These are phyloP conservation scores for Orbilia javanica DNA, from an alignment of 2,329 filamentous ascomycete species.

Conservation along the genomic window DNA sequence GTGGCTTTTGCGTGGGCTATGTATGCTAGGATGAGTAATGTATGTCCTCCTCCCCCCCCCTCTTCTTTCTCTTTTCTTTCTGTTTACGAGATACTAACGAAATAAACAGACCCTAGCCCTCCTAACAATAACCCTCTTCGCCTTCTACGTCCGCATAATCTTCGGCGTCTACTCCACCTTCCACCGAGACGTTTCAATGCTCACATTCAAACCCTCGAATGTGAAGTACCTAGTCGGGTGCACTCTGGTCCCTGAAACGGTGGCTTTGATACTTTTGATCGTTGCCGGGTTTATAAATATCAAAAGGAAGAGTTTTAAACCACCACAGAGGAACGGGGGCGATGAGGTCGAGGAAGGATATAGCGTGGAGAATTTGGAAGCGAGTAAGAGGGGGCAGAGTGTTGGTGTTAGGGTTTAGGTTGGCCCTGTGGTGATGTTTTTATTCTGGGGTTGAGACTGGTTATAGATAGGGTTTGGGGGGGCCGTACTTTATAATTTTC, in stretches of 20 bases:
- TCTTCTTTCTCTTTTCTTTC: background rate
- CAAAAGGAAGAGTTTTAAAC: constrained; percentile 4
- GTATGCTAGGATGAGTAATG: constrained; percentile 4
- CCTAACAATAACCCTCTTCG: constrained; percentile 9
- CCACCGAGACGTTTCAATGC: constrained; percentile 40
- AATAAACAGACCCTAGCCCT: constrained; percentile 26
- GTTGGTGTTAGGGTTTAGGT: constrained; percentile 14
- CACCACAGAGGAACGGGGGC: background rate
- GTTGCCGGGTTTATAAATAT: constrained; percentile 22
- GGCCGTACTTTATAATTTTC: too few relatives aligned
- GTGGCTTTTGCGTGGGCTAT: constrained; percentile 33
- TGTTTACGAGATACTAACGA: background rate
- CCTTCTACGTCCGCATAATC: constrained; percentile 54
- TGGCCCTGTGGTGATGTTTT: background rate
- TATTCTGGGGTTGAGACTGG: too few relatives aligned
- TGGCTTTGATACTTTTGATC: constrained; percentile 41
- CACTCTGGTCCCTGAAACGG: constrained; percentile 39
- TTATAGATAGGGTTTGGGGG: background rate
- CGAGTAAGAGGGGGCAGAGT: constrained; percentile 13
- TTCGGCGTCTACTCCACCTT: constrained; percentile 52
- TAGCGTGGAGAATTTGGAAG: constrained; percentile 12
- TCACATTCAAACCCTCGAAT: constrained; percentile 6
- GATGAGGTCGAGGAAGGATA: constrained; percentile 32
- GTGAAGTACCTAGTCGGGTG: constrained; percentile 52
- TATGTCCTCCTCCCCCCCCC: background rate